Base-by-base conservation (phyloP, 352 stramenopile species). In the Pythium myriotylum region DNA sequence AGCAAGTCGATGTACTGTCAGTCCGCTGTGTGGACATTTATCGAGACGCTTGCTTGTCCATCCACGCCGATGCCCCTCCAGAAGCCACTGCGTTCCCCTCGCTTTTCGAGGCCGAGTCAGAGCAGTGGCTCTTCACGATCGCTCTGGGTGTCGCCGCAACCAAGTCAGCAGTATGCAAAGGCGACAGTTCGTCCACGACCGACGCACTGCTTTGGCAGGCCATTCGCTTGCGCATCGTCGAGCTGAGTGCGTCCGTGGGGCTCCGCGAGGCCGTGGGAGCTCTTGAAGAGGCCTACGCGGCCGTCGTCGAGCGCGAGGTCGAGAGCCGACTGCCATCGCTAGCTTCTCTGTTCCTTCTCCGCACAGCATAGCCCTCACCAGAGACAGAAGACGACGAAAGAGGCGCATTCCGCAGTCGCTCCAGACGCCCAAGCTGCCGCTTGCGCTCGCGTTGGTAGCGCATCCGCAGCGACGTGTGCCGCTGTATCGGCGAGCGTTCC, bases 151-250 rank as follows among this genome's bases (percentile, higher is more conserved):
- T 63, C 2, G 51, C 52, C 12, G 46, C 33, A 16, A 43, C 19
- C 9, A 37, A 54, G 24, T 54, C 53, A 7, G 59, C 59, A 1
- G 22, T 48, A 8, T 24, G 29, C 24, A 59, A 22, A 22, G 12
- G 23, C 4, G 33, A 42, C 17, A 17, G 23, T 14, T 10, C 32
- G 20, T 17, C 35, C 29, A 47, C 0, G 27, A 62, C 16, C 10
- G 47, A 26, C 17, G 20, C 17, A 35, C 14, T 70, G 47, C 43
- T 70, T 2, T 70, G 54, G 62, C 54, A 70, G 41, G 62, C 62
- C 19, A 41, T 62, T 22, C 62, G 62, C 0, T 43, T 70, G 29
- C 54, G 62, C 14, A 26, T 64, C 6, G 24, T 70, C 20, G 62
- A 70, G 43, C 54, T 70, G 12, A 59, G 40, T 6, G 39, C 37